Conservation (phyloP, 768 basidiomycete genomes). For the Leccinellum albellum region DNA sequence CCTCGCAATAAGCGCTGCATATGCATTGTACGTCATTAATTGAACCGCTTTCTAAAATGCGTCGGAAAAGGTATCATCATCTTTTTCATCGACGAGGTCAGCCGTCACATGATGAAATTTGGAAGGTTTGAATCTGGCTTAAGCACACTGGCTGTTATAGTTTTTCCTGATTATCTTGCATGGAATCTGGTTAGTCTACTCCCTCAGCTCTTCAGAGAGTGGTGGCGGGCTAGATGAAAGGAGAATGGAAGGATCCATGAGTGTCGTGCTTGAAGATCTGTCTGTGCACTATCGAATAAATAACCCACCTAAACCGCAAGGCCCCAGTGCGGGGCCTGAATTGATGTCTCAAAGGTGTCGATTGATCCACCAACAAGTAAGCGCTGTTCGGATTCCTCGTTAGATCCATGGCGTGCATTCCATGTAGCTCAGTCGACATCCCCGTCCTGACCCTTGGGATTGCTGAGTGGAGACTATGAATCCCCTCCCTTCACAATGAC, state of each 20-base stretch:
- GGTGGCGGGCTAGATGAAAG: background rate
- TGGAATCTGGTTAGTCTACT: background rate
- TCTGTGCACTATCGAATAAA: too few relatives aligned
- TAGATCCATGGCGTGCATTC: too few relatives aligned
- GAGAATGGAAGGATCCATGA: background rate
- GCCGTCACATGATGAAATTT: slow-evolving; percentile 2
- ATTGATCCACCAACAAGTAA: too few relatives aligned
- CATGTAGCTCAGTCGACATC: too few relatives aligned
- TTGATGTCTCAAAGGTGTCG: too few relatives aligned
- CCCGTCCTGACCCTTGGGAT: too few relatives aligned
- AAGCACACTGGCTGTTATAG: slow-evolving; percentile 3
- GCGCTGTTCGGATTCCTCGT: too few relatives aligned
- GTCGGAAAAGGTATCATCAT: background rate
- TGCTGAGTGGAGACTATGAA: too few relatives aligned
- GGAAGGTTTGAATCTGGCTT: slow-evolving; percentile 1
- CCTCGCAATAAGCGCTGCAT: slow-evolving; percentile 10
- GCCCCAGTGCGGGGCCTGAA: too few relatives aligned
- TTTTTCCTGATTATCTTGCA: slow-evolving; percentile 1
- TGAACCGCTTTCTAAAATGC: slow-evolving; percentile 10
- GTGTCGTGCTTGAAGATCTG: too few relatives aligned
- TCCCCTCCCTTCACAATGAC: too few relatives aligned
- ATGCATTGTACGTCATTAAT: slow-evolving; percentile 15
- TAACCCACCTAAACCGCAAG: too few relatives aligned
- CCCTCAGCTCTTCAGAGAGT: slow-evolving; percentile 1
- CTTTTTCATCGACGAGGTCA: background rate